Evolutionary conservation across 805 yeast genomes (phyloP).

Genomic region (Lipomyces sp.): DNA sequence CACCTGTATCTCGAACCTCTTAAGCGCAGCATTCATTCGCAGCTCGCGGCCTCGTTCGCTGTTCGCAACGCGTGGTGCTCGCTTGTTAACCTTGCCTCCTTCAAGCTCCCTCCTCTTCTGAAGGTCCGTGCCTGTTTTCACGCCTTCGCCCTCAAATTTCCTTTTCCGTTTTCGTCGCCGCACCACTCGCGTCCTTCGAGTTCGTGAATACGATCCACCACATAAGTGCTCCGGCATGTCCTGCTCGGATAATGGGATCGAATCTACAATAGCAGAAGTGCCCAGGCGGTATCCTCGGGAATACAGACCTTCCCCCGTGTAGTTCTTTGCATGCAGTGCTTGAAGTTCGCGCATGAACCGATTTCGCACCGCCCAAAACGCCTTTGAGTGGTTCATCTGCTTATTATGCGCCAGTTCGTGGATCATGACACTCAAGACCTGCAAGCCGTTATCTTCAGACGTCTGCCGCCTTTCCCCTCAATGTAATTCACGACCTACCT

Average conservation of each 20-base stretch:
- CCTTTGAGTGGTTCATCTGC: conserved; percentile 37
- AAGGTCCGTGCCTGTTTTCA: conserved; percentile 30
- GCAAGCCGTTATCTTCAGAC: not conserved
- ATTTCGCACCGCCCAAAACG: conserved; percentile 35
- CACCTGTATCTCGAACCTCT: conserved; percentile 36
- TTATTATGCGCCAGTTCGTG: conserved; percentile 38
- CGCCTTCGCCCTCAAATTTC: conserved; percentile 34
- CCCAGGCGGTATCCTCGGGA: conserved; percentile 33
- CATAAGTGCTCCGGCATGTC: conserved; percentile 36
- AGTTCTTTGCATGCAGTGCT: conserved; percentile 31
- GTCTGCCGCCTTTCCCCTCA: not conserved
- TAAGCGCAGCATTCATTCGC: conserved; percentile 32
- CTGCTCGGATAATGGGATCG: conserved; percentile 21
- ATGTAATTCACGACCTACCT: conserved; percentile 10
- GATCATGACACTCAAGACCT: conserved; percentile 37
- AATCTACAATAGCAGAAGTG: conserved; percentile 22
- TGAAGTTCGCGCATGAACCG: conserved; percentile 31
- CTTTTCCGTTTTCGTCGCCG: conserved; percentile 24
- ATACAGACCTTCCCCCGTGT: conserved; percentile 38
- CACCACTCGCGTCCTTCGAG: conserved; percentile 21
- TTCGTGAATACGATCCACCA: conserved; percentile 33
- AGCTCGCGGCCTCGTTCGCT: conserved; percentile 34
- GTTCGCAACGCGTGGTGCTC: conserved; percentile 33
- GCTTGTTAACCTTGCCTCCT: conserved; percentile 31
- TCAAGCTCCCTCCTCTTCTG: conserved; percentile 27